Conservation (phyloP, 768 basidiomycete genomes). For the Pholiota conissans region DNA sequence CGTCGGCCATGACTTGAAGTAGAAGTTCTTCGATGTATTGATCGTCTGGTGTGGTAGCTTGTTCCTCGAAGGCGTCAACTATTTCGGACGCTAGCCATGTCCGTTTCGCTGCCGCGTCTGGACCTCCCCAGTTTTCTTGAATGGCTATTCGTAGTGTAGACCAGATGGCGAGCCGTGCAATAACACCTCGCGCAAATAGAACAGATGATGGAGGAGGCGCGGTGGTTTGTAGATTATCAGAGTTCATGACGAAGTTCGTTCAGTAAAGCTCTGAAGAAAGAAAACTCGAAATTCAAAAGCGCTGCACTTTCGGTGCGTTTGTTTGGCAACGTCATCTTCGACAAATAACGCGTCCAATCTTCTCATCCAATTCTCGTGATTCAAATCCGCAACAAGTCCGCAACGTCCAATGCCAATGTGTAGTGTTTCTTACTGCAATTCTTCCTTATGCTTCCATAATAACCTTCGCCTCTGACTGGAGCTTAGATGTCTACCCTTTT, state of each 20-base stretch:
- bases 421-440: no score
- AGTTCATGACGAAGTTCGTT: constrained; percentile 2
- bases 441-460: no score
- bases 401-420: no score
- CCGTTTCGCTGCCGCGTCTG: constrained; percentile 65
- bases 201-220: constrained; percentile 48
- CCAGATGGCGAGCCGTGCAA: constrained; percentile 84
- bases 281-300: no score
- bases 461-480: no score
- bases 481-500: no score
- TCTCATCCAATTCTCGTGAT: no score
- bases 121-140: constrained; percentile 85
- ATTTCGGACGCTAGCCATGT: constrained; percentile 83
- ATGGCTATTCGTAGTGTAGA: constrained; percentile 85
- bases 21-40: constrained; percentile 82
- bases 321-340: no score
- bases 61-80: constrained; percentile 75
- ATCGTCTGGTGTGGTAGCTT: constrained; percentile 51
- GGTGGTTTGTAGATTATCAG: background rate
- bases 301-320: no score
- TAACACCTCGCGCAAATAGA: constrained; percentile 84
- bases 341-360: no score
- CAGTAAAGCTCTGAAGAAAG: no score
- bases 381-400: no score
- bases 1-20: constrained; percentile 82